A percentile compares a stretch with the other conserved stretches of the same genome.
phyloP scores from a whole-genome alignment of 2,329 filamentous ascomycete species.

The Nigrospora osmanthi region DNA sequence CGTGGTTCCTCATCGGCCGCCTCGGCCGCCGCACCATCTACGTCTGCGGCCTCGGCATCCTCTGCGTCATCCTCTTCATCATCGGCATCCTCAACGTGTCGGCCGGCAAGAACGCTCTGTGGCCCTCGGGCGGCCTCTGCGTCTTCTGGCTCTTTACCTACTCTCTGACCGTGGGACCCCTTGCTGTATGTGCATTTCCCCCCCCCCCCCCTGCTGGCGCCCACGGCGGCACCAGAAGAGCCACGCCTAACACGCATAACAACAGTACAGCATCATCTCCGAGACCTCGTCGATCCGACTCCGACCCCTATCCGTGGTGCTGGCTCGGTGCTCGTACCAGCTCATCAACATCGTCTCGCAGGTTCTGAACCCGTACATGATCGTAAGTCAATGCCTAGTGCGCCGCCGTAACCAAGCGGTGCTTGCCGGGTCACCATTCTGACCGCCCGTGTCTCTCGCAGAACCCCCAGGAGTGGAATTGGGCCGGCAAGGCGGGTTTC shows the following conservation, averaged over 20 bases:
- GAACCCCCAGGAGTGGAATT: conserved; percentile 28
- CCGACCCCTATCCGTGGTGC: conserved; percentile 34
- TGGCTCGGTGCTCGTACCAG: conserved; percentile 36
- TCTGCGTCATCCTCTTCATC: conserved; percentile 25
- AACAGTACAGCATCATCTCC: conserved; percentile 34
- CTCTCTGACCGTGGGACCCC: conserved; percentile 37
- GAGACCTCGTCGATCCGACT: conserved; percentile 40
- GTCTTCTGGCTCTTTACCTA: conserved; percentile 37
- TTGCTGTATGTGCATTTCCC: conserved; percentile 29
- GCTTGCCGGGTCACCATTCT: too few relatives aligned
- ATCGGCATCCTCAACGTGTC: conserved; percentile 33
- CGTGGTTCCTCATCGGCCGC: conserved; percentile 27
- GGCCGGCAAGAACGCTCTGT: conserved; percentile 31
- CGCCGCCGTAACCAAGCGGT: too few relatives aligned
- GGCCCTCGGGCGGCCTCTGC: conserved; percentile 31
- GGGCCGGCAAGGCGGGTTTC: conserved; percentile 32
- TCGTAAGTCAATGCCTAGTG: conserved; percentile 2
- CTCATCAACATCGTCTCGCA: conserved; percentile 33
- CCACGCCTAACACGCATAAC: conserved; percentile 4
- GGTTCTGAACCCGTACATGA: conserved; percentile 28
- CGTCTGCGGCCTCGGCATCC: conserved; percentile 27
- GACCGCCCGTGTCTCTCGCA: conserved; percentile 2
- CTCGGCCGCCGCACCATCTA: conserved; percentile 33
- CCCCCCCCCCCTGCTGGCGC: neutral
- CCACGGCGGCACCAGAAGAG: neutral